Evolutionary conservation across 2,329 filamentous ascomycete genomes (phyloP), one percentile per base, ranked within the genome.

Genomic region (Geosmithia putterillii): DNA sequence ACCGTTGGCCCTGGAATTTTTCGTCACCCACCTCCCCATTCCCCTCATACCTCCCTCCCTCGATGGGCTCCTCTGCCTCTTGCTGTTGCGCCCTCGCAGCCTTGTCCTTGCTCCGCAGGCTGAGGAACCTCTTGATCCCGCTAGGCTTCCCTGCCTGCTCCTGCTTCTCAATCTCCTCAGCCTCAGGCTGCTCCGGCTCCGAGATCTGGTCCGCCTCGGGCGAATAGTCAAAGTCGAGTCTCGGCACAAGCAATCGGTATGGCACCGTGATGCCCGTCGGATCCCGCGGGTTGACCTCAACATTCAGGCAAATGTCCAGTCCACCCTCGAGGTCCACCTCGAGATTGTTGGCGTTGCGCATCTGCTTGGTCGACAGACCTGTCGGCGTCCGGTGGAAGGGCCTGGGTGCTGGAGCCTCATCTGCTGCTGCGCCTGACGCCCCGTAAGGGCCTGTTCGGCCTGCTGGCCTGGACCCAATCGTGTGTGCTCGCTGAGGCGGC

Each of bases 211-310:
- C 61, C 4, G 66, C 63, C 42, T 65, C 64, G 2, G 57, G 56
- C 15, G 63, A 58, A 47, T 74, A 71, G 42, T 75, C 70, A 45
- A 80, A 81, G 61, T 71, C 73, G 42, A 98, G 66, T 43, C 79
- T 78, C 10, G 94, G 92, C 5, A 98, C 81, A 2, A 96, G 72
- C 5, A 98, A 65, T 35, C 87, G 73, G 59, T 98, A 98, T 8
- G 88, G 86, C 42, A 79, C 76, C 1, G 92, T 98, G 49, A 86
- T 87, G 14, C 92, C 94, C 0, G 84, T 74, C 1, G 92, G 90
- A 53, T 98, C 88, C 48, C 78, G 79, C 38, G 85, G 76, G 53
- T 83, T 88, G 47, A 95, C 79, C 63, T 98, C 92, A 48, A 95
- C 79, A 53, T 95, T 95, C 38, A 98, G 64, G 42, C 79, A 84